A percentile compares a stretch with the other conserved stretches of the same genome.
phyloP scores from a whole-genome alignment of 2,329 filamentous ascomycete species.

The Aquanectria penicillioides region DNA sequence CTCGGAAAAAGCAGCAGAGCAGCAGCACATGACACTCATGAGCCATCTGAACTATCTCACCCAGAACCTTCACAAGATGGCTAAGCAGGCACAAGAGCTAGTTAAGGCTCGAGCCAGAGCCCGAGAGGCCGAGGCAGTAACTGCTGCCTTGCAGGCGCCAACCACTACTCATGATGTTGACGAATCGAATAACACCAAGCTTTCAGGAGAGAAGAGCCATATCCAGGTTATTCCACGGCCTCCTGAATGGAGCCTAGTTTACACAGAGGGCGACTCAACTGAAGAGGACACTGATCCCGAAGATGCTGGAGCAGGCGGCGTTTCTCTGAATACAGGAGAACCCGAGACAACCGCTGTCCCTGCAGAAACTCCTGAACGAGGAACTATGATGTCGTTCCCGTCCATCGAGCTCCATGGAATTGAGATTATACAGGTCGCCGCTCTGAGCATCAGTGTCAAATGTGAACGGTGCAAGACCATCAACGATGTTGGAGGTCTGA shows the following conservation, averaged over 20 bases:
- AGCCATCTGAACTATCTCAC: slow-evolving; percentile 79
- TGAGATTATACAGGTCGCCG: slow-evolving; percentile 76
- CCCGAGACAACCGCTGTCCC: slow-evolving; percentile 18
- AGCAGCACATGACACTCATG: slow-evolving; percentile 72
- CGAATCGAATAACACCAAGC: slow-evolving; percentile 14
- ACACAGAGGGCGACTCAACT: slow-evolving; percentile 58
- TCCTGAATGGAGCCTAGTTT: slow-evolving; percentile 74
- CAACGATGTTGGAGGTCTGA: slow-evolving; percentile 75
- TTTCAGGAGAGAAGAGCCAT: slow-evolving; percentile 65
- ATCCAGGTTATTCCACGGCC: slow-evolving; percentile 78
- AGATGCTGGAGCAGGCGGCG: slow-evolving; percentile 56
- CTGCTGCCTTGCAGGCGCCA: slow-evolving; percentile 21
- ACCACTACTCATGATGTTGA: slow-evolving; percentile 19
- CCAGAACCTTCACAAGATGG: slow-evolving; percentile 75
- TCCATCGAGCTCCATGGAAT: slow-evolving; percentile 80
- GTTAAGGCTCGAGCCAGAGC: slow-evolving; percentile 20
- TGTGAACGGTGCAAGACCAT: slow-evolving; percentile 81
- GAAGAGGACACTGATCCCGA: slow-evolving; percentile 59
- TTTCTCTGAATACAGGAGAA: slow-evolving; percentile 43
- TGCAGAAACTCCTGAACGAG: slow-evolving; percentile 63
- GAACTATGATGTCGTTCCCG: slow-evolving; percentile 83
- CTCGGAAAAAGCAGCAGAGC: slow-evolving; percentile 63
- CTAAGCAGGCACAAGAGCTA: slow-evolving; percentile 58
- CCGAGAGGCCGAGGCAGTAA: slow-evolving; percentile 30
- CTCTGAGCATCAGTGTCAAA: slow-evolving; percentile 76